Conservation (phyloP, 164 flowering plant species). For the Vitis vinifera region DNA sequence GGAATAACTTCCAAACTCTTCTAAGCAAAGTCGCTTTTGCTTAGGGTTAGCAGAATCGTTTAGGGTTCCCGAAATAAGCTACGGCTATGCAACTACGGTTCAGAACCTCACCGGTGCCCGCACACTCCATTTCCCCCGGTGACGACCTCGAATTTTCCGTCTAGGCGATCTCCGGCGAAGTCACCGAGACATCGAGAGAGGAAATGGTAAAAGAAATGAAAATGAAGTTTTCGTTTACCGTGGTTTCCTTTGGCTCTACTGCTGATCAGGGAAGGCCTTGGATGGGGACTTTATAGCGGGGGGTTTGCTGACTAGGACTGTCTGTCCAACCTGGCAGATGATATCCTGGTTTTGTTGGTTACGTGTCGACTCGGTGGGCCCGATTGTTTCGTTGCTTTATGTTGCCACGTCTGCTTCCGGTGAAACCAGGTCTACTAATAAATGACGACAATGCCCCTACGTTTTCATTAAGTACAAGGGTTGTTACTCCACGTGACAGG, state of each 20-base stretch:
- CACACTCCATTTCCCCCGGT: conserved; percentile 11
- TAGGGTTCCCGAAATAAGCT: conserved; percentile 14
- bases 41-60: conserved; percentile 14
- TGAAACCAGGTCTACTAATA: background rate
- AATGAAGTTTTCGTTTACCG: conserved; percentile 4
- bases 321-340: conserved; percentile 1
- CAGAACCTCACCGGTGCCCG: conserved; percentile 14
- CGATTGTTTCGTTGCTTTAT: background rate
- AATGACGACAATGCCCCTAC: conserved; percentile 1
- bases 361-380: conserved; percentile 4
- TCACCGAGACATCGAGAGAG: background rate
- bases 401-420: conserved; percentile 8
- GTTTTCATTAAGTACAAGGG: background rate
- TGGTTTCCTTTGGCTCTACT: background rate
- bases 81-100: background rate
- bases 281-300: background rate
- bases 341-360: background rate
- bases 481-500: background rate
- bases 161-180: background rate
- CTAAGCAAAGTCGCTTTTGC: conserved; percentile 32
- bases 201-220: background rate
- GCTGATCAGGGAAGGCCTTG: too few relatives aligned
- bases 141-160: background rate
- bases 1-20: conserved; percentile 48
- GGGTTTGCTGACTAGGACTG: conserved; percentile 8